phyloP scores from a whole-genome alignment of 768 basidiomycete genomes.

The Terana coerulea region DNA sequence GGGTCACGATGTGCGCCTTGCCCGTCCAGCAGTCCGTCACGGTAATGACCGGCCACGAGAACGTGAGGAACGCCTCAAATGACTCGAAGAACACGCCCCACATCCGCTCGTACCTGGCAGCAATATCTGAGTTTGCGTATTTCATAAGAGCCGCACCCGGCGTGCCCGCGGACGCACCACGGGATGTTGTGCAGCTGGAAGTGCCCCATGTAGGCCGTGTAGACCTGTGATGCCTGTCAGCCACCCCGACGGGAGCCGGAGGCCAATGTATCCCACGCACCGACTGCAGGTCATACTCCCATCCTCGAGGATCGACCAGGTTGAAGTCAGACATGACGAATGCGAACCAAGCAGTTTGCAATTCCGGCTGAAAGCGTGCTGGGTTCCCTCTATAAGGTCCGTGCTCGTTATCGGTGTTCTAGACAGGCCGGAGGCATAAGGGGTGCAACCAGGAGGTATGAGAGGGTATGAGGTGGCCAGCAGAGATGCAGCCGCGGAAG shows the following conservation, averaged over 20 bases:
- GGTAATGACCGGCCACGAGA: constrained; percentile 81
- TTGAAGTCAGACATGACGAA: constrained; percentile 62
- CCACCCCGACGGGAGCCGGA: neutral
- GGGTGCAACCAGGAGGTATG: no score
- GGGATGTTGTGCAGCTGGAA: constrained; percentile 68
- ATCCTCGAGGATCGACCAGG: constrained; percentile 70
- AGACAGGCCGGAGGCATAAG: no score
- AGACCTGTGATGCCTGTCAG: constrained; percentile 36
- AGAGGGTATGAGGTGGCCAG: no score
- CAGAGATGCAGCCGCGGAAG: no score
- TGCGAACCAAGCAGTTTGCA: no score
- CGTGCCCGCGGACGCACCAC: constrained; percentile 43
- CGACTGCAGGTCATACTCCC: constrained; percentile 79
- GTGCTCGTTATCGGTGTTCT: no score
- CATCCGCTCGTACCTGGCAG: constrained; percentile 70
- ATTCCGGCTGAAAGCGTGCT: no score
- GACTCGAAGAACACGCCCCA: constrained; percentile 79
- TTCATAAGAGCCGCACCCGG: neutral
- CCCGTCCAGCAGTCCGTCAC: constrained; percentile 72
- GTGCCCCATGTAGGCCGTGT: constrained; percentile 75
- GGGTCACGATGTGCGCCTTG: constrained; percentile 76
- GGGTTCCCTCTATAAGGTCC: no score
- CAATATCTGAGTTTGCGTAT: neutral
- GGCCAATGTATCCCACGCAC: constrained; percentile 38
- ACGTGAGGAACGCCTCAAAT: constrained; percentile 75